Conservation (phyloP, 2,329 filamentous ascomycete genomes). For the Ceratocystis alfenasii region DNA sequence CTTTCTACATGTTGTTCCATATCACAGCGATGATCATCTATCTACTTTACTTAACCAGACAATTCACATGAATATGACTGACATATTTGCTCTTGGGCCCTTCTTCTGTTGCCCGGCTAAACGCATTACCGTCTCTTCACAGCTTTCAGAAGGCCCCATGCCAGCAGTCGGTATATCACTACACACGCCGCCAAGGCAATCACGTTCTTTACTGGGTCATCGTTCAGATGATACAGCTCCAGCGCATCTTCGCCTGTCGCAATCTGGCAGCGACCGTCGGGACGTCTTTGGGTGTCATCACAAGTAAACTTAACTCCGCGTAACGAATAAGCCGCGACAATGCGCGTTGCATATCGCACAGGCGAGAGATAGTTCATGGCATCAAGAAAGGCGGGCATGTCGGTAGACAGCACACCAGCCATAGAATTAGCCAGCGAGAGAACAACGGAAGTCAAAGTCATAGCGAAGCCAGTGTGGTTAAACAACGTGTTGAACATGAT, state of each 20-base stretch:
- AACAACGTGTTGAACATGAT: slow-evolving; percentile 75
- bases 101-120: slow-evolving; percentile 28
- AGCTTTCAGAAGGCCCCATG: slow-evolving; percentile 45
- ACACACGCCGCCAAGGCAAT: slow-evolving; percentile 51
- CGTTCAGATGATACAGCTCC: slow-evolving; percentile 53
- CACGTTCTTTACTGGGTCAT: slow-evolving; percentile 48
- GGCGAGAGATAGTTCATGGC: slow-evolving; percentile 62
- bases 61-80: background rate
- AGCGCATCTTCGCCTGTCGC: slow-evolving; percentile 55
- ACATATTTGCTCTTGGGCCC: background rate
- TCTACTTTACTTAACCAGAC: background rate
- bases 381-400: slow-evolving; percentile 54
- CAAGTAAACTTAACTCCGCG: slow-evolving; percentile 52
- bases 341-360: slow-evolving; percentile 56
- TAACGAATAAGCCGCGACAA: slow-evolving; percentile 55
- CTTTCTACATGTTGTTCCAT: background rate
- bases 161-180: slow-evolving; percentile 53
- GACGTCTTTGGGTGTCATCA: slow-evolving; percentile 44
- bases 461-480: slow-evolving; percentile 60
- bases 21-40: background rate
- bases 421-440: slow-evolving; percentile 60
- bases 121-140: slow-evolving; percentile 35
- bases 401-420: slow-evolving; percentile 57
- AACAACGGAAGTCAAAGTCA: slow-evolving; percentile 59
- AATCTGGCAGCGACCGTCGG: slow-evolving; percentile 51